Percentiles rank a stretch among this genome's conserved stretches.
Conservation (phyloP, 108 stramenopile genomes). For the Fistulifera solaris region DNA sequence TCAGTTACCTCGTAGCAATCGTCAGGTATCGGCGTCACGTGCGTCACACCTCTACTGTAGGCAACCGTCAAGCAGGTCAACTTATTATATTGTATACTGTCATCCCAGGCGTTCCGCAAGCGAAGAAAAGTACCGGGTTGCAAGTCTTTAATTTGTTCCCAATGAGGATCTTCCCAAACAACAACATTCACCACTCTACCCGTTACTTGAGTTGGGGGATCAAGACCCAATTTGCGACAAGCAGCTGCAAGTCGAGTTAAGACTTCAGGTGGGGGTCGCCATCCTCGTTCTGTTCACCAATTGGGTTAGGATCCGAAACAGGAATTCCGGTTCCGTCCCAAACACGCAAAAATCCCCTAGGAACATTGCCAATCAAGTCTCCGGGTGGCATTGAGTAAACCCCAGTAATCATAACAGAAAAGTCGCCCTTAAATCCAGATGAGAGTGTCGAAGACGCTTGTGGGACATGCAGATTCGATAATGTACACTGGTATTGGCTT, state of each 20-base stretch:
- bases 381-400: slow-evolving; percentile 16
- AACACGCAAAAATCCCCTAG: slow-evolving; percentile 59
- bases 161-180: slow-evolving; percentile 70
- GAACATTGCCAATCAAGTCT: slow-evolving; percentile 3
- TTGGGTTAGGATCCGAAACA: slow-evolving; percentile 51
- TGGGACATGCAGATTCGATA: background rate
- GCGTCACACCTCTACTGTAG: too few species aligned
- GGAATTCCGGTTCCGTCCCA: slow-evolving; percentile 84
- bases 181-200: slow-evolving; percentile 67
- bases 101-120: slow-evolving; percentile 55
- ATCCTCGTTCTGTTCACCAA: background rate
- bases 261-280: slow-evolving; percentile 51
- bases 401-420: slow-evolving; percentile 60
- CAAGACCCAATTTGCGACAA: slow-evolving; percentile 6
- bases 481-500: too few species aligned
- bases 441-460: too few species aligned
- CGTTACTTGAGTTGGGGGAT: slow-evolving; percentile 33
- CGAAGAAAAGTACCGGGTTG: slow-evolving; percentile 65
- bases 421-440: slow-evolving; percentile 31
- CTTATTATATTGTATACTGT: slow-evolving; percentile 11
- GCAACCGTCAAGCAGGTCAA: too few species aligned
- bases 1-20: too few species aligned
- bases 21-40: too few species aligned
- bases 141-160: slow-evolving; percentile 47
- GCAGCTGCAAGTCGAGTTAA: slow-evolving; percentile 30